Conservation (phyloP, 805 yeast species). For the Hanseniaspora pseudoguilliermondii region DNA sequence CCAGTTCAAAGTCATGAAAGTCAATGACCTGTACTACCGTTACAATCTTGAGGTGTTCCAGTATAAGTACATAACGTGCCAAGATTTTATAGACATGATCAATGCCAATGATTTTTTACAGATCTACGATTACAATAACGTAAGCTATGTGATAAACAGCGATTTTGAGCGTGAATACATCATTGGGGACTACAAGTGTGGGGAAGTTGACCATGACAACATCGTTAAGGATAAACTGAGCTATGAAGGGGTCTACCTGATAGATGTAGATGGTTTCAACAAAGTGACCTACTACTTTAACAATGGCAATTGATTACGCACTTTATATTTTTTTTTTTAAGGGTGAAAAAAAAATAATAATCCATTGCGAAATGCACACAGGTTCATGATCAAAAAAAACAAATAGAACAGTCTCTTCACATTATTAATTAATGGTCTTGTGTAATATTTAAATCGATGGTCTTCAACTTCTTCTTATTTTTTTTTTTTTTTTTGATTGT, state of each 20-base stretch:
- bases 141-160: background rate
- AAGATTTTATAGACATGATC: background rate
- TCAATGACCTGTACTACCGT: background rate
- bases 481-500: no score
- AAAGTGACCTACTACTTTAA: constrained; percentile 1
- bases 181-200: background rate
- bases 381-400: background rate
- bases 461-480: no score
- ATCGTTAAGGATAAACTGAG: background rate
- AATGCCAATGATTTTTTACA: background rate
- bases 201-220: background rate
- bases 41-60: background rate
- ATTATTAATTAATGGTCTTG: background rate
- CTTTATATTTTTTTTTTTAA: constrained; percentile 17
- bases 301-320: constrained; percentile 5
- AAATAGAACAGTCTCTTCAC: background rate
- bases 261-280: background rate
- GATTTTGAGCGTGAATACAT: background rate
- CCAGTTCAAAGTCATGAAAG: background rate
- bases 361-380: no score
- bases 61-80: background rate
- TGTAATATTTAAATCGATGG: background rate
- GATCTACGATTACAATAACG: background rate
- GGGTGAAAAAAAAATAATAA: background rate
- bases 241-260: background rate